These are phyloP conservation scores for Paracoccidioides lutzii DNA, from an alignment of 2,329 filamentous ascomycete species.

Conservation along the genomic window DNA sequence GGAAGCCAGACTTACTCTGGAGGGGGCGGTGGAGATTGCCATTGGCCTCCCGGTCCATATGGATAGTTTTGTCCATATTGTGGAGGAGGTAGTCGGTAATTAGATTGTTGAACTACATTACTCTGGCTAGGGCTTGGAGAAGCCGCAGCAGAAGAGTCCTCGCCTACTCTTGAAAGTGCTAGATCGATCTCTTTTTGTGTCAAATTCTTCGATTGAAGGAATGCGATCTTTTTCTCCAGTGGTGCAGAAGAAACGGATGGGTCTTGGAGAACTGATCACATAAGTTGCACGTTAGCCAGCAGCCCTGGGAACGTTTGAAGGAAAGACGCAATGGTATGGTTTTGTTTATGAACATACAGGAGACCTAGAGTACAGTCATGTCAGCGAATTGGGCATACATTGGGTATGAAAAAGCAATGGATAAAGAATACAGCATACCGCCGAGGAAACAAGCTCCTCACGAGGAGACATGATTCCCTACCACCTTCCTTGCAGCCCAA, in stretches of 20 bases:
- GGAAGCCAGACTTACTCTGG: constrained; percentile 35
- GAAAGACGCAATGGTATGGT: not conserved
- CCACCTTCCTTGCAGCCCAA: not conserved
- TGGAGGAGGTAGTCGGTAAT: constrained; percentile 30
- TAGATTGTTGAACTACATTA: constrained; percentile 33
- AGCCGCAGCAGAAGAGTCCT: constrained; percentile 34
- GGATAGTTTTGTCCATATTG: constrained; percentile 33
- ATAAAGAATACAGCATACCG: constrained; percentile 39
- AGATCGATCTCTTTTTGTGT: constrained; percentile 89
- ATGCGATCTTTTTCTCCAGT: constrained; percentile 84
- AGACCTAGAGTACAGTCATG: constrained; percentile 29
- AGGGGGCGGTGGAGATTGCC: constrained; percentile 39
- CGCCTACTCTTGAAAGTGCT: constrained; percentile 59
- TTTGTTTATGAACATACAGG: constrained; percentile 32
- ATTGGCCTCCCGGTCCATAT: constrained; percentile 41
- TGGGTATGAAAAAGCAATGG: constrained; percentile 10
- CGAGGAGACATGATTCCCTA: constrained; percentile 59
- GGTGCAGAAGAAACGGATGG: constrained; percentile 79
- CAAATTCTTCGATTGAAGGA: constrained; percentile 91
- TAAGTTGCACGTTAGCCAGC: not conserved
- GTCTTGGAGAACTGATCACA: constrained; percentile 70
- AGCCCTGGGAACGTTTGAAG: not conserved
- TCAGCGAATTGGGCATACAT: constrained; percentile 19
- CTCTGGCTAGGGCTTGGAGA: constrained; percentile 34
- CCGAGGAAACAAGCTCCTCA: constrained; percentile 81